These are phyloP conservation scores for Xylariaceae sp. DNA, from an alignment of 2,329 filamentous ascomycete genomes.

Conservation along the genomic window DNA sequence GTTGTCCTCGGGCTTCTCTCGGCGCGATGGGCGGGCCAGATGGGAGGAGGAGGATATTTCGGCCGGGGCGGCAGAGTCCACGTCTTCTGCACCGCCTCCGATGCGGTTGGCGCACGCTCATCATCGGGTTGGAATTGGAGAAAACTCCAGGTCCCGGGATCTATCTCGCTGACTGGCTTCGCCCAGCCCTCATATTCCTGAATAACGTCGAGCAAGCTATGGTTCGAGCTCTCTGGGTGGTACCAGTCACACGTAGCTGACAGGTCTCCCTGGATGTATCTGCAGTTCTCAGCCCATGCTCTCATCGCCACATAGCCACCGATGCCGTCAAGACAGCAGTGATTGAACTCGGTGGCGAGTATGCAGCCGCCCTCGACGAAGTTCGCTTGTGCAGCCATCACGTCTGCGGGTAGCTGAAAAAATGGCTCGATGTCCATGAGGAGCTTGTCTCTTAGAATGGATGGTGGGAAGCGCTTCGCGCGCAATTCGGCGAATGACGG, in stretches of 20 bases:
- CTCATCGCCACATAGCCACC: constrained; percentile 27
- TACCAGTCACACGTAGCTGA: constrained; percentile 23
- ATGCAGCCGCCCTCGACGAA: constrained; percentile 31
- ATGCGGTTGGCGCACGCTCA: neutral
- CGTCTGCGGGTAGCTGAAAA: constrained; percentile 25
- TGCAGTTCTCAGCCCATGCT: constrained; percentile 31
- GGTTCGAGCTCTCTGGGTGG: constrained; percentile 30
- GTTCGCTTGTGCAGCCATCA: constrained; percentile 30
- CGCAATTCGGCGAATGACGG: constrained; percentile 26
- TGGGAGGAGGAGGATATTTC: neutral
- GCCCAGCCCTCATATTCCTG: constrained; percentile 24
- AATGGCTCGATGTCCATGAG: constrained; percentile 17
- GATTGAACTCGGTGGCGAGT: constrained; percentile 25
- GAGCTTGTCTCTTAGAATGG: constrained; percentile 25
- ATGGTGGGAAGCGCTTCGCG: constrained; percentile 24
- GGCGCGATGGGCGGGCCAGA: constrained; percentile 24
- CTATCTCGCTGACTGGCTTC: constrained; percentile 20
- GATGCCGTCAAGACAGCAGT: constrained; percentile 23
- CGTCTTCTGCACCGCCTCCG: neutral
- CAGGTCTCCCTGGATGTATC: constrained; percentile 22
- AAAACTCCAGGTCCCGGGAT: constrained; percentile 21
- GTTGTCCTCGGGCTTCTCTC: constrained; percentile 28
- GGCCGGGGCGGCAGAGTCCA: constrained; percentile 2
- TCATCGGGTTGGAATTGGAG: constrained; percentile 19
- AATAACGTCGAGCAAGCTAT: constrained; percentile 26